phyloP scores from a whole-genome alignment of 2,329 filamentous ascomycete genomes.

The Cladophialophora yegresii region DNA sequence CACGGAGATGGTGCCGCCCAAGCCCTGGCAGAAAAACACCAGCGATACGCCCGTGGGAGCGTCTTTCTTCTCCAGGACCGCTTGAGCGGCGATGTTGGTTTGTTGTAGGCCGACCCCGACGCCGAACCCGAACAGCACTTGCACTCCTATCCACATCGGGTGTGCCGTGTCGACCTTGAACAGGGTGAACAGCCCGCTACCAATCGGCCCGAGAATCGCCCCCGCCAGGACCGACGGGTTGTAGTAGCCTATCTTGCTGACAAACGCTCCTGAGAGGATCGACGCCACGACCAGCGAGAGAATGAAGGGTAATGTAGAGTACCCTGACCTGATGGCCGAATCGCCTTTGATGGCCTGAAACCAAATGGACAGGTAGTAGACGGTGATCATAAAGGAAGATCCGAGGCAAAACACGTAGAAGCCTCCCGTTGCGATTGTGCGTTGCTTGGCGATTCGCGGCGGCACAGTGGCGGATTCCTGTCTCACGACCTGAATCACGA shows the following conservation, averaged over 20 bases:
- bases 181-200: constrained; percentile 40
- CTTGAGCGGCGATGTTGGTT: constrained; percentile 40
- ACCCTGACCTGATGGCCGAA: constrained; percentile 35
- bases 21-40: constrained; percentile 42
- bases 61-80: constrained; percentile 35
- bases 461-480: constrained; percentile 51
- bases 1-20: constrained; percentile 40
- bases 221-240: constrained; percentile 36
- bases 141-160: constrained; percentile 40
- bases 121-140: constrained; percentile 39
- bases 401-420: constrained; percentile 42
- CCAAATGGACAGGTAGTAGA: constrained; percentile 48
- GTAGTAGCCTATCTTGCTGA: constrained; percentile 32
- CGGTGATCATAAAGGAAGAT: constrained; percentile 42
- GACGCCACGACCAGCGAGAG: constrained; percentile 28
- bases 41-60: constrained; percentile 39
- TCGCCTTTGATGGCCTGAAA: constrained; percentile 50
- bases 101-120: constrained; percentile 35
- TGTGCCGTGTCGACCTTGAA: constrained; percentile 25
- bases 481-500: constrained; percentile 50
- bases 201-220: constrained; percentile 36
- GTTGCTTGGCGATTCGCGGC: constrained; percentile 44
- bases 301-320: constrained; percentile 31
- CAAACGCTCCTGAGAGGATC: constrained; percentile 24
- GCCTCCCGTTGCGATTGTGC: constrained; percentile 40